These are phyloP conservation scores for Pythium sp. DNA, from an alignment of 352 stramenopile species.

Conservation along the genomic window DNA sequence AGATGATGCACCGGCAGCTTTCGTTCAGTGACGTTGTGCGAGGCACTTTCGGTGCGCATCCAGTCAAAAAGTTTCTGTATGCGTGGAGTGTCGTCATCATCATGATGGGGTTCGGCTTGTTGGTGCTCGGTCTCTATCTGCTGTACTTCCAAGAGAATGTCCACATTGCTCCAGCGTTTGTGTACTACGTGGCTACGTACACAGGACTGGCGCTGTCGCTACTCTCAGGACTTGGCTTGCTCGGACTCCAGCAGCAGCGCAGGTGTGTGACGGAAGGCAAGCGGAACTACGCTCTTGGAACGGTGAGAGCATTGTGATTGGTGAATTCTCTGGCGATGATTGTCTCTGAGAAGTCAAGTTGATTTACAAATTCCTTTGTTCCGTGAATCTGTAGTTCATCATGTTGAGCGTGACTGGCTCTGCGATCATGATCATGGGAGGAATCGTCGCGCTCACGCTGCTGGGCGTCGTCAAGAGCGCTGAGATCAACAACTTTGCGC, in stretches of 20 bases:
- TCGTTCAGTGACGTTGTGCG: slow-evolving; percentile 40
- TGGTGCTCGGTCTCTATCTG: slow-evolving; percentile 56
- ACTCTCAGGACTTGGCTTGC: slow-evolving; percentile 42
- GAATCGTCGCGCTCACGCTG: slow-evolving; percentile 46
- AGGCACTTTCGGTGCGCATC: slow-evolving; percentile 24
- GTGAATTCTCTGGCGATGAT: not conserved
- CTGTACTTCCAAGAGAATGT: slow-evolving; percentile 63
- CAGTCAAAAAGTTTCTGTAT: slow-evolving; percentile 49
- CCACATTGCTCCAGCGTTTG: slow-evolving; percentile 39
- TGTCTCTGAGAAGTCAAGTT: not conserved
- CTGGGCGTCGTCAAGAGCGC: slow-evolving; percentile 31
- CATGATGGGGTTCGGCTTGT: slow-evolving; percentile 40
- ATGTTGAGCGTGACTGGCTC: slow-evolving; percentile 36
- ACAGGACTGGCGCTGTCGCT: slow-evolving; percentile 39
- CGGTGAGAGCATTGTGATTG: slow-evolving; percentile 26
- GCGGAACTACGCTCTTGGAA: slow-evolving; percentile 57
- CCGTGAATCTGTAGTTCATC: slow-evolving; percentile 36
- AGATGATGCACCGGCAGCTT: slow-evolving; percentile 26
- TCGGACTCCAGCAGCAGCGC: slow-evolving; percentile 51
- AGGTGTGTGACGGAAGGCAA: slow-evolving; percentile 44
- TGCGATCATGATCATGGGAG: slow-evolving; percentile 44
- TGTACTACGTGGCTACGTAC: slow-evolving; percentile 54
- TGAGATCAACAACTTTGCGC: slow-evolving; percentile 32
- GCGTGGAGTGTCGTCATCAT: slow-evolving; percentile 52
- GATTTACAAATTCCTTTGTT: not conserved